phyloP scores from a whole-genome alignment of 1,139 yeast genomes.

The Saccharomyces hybrid region DNA sequence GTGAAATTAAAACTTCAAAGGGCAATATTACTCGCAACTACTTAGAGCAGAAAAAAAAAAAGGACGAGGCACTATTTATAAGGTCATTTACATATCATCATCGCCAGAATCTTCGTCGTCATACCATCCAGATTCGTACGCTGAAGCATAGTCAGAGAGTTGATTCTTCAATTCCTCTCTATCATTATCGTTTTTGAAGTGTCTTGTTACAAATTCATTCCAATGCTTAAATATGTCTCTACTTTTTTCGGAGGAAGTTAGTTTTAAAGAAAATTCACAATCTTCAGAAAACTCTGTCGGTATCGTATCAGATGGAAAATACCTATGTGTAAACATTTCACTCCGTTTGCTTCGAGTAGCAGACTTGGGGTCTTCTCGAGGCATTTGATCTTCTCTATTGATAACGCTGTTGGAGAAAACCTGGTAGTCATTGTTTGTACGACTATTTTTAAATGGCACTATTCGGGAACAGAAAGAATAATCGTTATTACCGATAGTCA shows the following conservation, averaged over 20 bases:
- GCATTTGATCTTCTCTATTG: constrained; percentile 22
- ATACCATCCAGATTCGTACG: constrained; percentile 53
- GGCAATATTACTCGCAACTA: neutral
- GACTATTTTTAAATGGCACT: constrained; percentile 10
- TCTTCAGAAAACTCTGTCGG: constrained; percentile 24
- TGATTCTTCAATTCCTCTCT: constrained; percentile 58
- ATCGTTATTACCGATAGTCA: constrained; percentile 10
- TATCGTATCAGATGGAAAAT: constrained; percentile 33
- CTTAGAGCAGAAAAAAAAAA: neutral
- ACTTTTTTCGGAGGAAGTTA: constrained; percentile 44
- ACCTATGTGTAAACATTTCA: constrained; percentile 17
- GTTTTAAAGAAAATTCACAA: constrained; percentile 20
- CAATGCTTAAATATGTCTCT: constrained; percentile 42
- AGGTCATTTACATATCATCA: constrained; percentile 12
- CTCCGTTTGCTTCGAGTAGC: constrained; percentile 10
- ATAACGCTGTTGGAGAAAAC: constrained; percentile 34
- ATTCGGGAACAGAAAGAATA: constrained; percentile 20
- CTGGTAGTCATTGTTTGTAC: constrained; percentile 15
- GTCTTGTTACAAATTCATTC: constrained; percentile 40
- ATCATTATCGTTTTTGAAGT: constrained; percentile 47
- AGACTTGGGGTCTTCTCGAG: constrained; percentile 5
- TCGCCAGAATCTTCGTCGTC: constrained; percentile 38
- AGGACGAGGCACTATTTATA: neutral
- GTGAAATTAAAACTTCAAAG: neutral
- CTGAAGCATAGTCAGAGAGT: constrained; percentile 42